Base-by-base conservation (phyloP, 164 flowering plant genomes). In the Sedum album region DNA sequence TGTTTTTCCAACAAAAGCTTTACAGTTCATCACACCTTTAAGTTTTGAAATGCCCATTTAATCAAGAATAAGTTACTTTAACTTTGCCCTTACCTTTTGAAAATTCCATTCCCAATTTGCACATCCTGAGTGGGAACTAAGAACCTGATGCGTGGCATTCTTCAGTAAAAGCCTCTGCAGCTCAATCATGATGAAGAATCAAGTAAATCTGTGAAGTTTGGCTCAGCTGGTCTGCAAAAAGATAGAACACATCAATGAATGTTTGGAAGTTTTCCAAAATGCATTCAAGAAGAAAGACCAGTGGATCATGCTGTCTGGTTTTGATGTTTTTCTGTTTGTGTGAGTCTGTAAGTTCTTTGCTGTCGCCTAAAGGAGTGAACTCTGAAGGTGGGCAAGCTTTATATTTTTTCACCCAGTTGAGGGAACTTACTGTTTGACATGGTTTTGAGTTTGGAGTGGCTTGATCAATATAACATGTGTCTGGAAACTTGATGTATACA, bases 321-420 rank as follows among this genome's bases (percentile, higher is more conserved):
- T 57, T 57, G 62, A 57, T 57, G 31, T 28, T 57, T 57, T 57
- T 30, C n/a, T 57, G 62, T 75, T 75, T 82, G 20, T 84, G 81
- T 78, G 55, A 67, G 75, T 71, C 68, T 67, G 68, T 76, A 51
- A 69, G 7, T 79, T 80, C 74, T 48, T 60, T 76, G 82, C 86
- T 85, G 46, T 74, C 91, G 4, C 71, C 86, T 1, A 81, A 81
- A 69, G 89, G 91, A 28, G 82, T 83, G 65, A 83, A 87, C 78
- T 79, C 35, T 76, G 89, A 84, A 84, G 87, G 90, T 81, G 73
- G 74, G 0, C 68, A 17, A 65, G 44, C 67, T 26, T 30, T 31
- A 1, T 0, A 25, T n/a, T 17, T 62, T 23, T 31, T 5, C 8
- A 51, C 57, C 26, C 57, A 51, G 57, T n/a, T 5, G 57, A n/a